Base-by-base conservation (phyloP, 2,329 filamentous ascomycete genomes). In the Thermothelomyces thermophilus region DNA sequence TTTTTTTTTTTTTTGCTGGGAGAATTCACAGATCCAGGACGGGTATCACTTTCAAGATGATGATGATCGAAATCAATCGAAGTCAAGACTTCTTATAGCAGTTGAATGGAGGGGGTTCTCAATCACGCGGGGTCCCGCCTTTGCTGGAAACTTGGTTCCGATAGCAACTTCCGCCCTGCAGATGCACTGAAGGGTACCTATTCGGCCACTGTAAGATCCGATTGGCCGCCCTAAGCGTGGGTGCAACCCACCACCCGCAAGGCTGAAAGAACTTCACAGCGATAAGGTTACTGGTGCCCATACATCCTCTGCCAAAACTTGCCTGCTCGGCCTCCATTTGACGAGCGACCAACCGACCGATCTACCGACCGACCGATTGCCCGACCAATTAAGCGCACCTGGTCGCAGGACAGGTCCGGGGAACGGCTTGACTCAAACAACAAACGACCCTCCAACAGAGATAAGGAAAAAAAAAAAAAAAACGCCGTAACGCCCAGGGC, bases 201-300 rank as follows among this genome's bases (percentile, higher is more conserved):
- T 10, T 16, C 33, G 13, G 33, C 13, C 45, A 36, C 45, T 49
- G 16, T 48, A 46, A 16, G 7, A 30, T 13, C 7, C 35, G 10
- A 52, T 48, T 52, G 46, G 50, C 24, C 41, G 35, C 31, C 46
- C 37, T 33, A 30, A 13, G 35, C 36, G 11, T 16, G n/a, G 28
- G 20, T 39, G 33, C 36, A 48, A 33, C 41, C 48, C 39, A 24
- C 20, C 39, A 44, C 20, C 46, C 53, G 50, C 50, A 55, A 56
- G 53, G 50, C 53, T 56, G 53, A 53, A 36, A 24, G 40, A 46
- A 30, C 13, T n/a, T 16, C n/a, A 5, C 19, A 26, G 17, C 35
- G 50, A 55, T 37, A n/a, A n/a, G n/a, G n/a, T n/a, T n/a, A n/a
- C n/a, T n/a, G n/a, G n/a, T n/a, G n/a, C n/a, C n/a, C n/a, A n/a